Evolutionary conservation across 306 rosid species (phyloP).

Genomic region (Abrus precatorius): DNA sequence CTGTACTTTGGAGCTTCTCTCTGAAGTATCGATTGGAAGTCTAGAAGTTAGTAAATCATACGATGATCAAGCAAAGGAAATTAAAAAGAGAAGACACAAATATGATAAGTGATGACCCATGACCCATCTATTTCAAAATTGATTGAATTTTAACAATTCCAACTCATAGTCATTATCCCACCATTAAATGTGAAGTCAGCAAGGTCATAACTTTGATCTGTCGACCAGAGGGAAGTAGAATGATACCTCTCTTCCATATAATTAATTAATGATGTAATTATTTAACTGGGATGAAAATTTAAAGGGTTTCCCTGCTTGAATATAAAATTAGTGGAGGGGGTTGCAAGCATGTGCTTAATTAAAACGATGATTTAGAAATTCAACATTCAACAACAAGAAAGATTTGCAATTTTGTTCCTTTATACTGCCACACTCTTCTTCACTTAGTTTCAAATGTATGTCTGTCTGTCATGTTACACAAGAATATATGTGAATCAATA

Average conservation of each 20-base stretch:
- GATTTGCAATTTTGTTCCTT: neutral
- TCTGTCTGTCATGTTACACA: neutral
- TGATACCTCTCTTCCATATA: neutral
- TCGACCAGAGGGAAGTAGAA: neutral
- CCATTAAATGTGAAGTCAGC: constrained; percentile 4
- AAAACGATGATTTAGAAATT: neutral
- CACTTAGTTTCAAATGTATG: neutral
- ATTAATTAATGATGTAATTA: neutral
- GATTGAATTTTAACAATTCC: neutral
- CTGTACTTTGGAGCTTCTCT: constrained; percentile 11
- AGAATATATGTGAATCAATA: neutral
- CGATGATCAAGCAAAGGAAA: neutral
- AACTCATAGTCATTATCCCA: neutral
- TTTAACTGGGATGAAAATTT: neutral
- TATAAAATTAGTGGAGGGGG: neutral
- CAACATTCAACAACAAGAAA: neutral
- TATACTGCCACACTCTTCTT: neutral
- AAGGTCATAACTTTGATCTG: neutral
- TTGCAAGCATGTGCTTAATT: neutral
- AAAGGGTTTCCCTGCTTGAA: neutral
- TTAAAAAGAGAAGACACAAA: neutral
- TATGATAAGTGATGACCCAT: neutral
- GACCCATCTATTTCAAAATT: constrained; percentile 23
- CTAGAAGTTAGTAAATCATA: neutral
- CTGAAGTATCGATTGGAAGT: neutral